Percentiles rank a stretch among this genome's conserved stretches.
phyloP scores from a whole-genome alignment of 306 rosid genomes.

The Vachellia collinsii region DNA sequence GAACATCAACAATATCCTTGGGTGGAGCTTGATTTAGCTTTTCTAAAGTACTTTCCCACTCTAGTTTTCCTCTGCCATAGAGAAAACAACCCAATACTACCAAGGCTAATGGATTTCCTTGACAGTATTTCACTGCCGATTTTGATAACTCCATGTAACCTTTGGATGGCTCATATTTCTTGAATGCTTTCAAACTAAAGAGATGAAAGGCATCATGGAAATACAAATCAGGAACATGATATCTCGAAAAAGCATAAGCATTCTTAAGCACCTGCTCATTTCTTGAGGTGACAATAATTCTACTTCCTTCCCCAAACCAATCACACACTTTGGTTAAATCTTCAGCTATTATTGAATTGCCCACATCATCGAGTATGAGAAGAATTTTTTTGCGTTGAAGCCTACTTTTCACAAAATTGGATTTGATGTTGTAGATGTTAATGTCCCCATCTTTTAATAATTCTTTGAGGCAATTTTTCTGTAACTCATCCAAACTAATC shows the following conservation, averaged over 20 bases:
- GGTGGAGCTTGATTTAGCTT: neutral
- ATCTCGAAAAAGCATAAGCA: neutral
- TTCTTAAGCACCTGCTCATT: neutral
- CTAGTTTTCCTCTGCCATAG: neutral
- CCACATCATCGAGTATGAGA: neutral
- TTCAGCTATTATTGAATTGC: too few relatives aligned
- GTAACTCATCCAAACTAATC: neutral
- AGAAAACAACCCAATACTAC: conserved; percentile 25
- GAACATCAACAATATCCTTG: neutral
- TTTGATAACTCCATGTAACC: neutral
- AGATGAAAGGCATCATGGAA: neutral
- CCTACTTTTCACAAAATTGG: neutral
- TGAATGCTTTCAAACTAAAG: neutral
- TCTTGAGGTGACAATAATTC: neutral
- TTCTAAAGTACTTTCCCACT: conserved; percentile 15
- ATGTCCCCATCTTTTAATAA: neutral
- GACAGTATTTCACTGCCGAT: neutral
- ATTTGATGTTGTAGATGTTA: too few relatives aligned
- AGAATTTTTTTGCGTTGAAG: neutral
- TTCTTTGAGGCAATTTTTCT: neutral
- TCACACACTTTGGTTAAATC: neutral
- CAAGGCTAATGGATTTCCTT: conserved; percentile 32
- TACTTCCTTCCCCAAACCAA: neutral
- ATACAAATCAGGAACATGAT: neutral
- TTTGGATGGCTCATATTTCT: neutral